phyloP scores from a whole-genome alignment of 768 basidiomycete species.

The Pleurotus citrinopileatus region DNA sequence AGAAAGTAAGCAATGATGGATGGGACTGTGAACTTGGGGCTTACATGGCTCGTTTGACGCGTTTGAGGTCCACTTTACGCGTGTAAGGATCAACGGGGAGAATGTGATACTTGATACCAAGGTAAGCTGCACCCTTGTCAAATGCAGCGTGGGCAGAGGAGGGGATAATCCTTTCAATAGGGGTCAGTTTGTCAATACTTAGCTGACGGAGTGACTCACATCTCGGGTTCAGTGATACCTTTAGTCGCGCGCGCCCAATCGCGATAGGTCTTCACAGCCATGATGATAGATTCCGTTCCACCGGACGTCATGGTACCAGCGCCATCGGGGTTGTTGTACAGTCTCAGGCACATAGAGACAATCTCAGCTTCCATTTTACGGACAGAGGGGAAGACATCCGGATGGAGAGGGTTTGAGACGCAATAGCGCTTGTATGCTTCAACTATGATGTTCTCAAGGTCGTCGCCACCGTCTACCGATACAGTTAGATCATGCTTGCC shows the following conservation, averaged over 20 bases:
- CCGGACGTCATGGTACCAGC: conserved; percentile 94
- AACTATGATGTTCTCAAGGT: conserved; percentile 73
- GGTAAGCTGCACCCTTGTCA: conserved; percentile 87
- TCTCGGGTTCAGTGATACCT: conserved; percentile 89
- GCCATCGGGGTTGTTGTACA: conserved; percentile 83
- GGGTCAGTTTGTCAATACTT: neutral
- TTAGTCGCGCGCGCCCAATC: conserved; percentile 88
- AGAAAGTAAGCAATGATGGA: conserved; percentile 7
- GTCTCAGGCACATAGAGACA: conserved; percentile 79
- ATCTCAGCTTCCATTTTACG: conserved; percentile 98
- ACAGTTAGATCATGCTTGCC: neutral
- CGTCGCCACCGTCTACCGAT: conserved; percentile 75
- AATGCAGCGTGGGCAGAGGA: conserved; percentile 91
- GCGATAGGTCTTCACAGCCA: conserved; percentile 92
- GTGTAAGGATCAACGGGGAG: conserved; percentile 79
- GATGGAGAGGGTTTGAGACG: conserved; percentile 88
- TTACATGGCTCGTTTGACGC: conserved; percentile 84
- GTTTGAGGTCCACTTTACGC: conserved; percentile 73
- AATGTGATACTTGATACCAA: conserved; percentile 85
- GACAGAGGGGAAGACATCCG: conserved; percentile 88
- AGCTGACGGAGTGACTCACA: conserved; percentile 46
- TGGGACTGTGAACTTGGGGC: conserved; percentile 24
- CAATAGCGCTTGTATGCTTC: conserved; percentile 81
- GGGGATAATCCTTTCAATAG: conserved; percentile 65
- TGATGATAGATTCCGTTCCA: conserved; percentile 94